A percentile compares a stretch with the other conserved stretches of the same genome.
Evolutionary conservation across 1,284 basidiomycete genomes (phyloP).

Genomic region (Leccinum pallidistipes): DNA sequence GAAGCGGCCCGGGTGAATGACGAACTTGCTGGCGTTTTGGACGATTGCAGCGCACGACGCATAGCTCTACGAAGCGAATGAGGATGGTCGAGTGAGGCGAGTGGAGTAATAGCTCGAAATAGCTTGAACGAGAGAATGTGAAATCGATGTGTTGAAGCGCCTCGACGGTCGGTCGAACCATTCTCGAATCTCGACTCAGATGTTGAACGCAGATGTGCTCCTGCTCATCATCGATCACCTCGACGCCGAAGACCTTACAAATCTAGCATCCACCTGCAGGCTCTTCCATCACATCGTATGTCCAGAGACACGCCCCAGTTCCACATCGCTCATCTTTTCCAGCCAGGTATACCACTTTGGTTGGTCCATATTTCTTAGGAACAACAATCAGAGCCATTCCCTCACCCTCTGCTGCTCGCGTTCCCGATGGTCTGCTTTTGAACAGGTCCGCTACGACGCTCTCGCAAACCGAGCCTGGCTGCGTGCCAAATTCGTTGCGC

Average conservation of each 20-base stretch:
- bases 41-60: too few relatives aligned
- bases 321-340: constrained; percentile 5
- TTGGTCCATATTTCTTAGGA: constrained; percentile 54
- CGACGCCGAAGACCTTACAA: constrained; percentile 43
- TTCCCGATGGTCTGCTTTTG: constrained; percentile 45
- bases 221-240: constrained; percentile 53
- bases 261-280: constrained; percentile 48
- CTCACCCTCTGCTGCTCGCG: constrained; percentile 50
- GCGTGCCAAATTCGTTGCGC: constrained; percentile 53
- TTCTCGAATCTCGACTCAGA: neutral
- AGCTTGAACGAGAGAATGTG: too few relatives aligned
- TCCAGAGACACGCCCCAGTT: constrained; percentile 2
- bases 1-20: too few relatives aligned
- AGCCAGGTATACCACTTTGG: constrained; percentile 59
- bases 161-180: too few relatives aligned
- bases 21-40: too few relatives aligned
- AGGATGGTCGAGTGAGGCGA: too few relatives aligned
- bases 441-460: constrained; percentile 52
- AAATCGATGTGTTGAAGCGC: too few relatives aligned
- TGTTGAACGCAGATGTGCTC: constrained; percentile 55
- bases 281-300: constrained; percentile 50
- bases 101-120: too few relatives aligned
- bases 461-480: constrained; percentile 59
- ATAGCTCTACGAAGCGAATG: too few relatives aligned
- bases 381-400: constrained; percentile 49